Evolutionary conservation across 805 yeast genomes (phyloP), one percentile per base, ranked within the genome.

Genomic region (Kazachstania africana): DNA sequence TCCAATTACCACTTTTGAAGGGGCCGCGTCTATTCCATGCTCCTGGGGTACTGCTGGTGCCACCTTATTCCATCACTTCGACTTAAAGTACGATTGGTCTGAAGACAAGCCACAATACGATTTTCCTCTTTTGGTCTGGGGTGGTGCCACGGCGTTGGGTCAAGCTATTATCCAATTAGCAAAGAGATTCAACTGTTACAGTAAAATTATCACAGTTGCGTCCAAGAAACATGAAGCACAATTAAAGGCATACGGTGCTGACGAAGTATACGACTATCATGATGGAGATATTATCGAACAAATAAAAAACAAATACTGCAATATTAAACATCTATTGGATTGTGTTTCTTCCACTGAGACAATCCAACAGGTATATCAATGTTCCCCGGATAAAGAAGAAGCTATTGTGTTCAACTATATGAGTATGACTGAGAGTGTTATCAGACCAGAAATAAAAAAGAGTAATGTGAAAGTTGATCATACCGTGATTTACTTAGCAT

Each of bases 61-160:
- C 2, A 38, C 38, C 10, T 16, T 61, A 5, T 62, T 63, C 28
- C 55, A 52, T 28, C 44, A 63, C 29, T 39, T 51, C 30, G 24
- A 19, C 29, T 35, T 32, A 24, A 25, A 19, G 27, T 10, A 19
- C 10, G 10, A 10, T 19, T 8, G 9, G 6, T 8, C 6, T 19
- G 10, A 19, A 10, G 22, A 19, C 10, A 19, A 19, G 22, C 22
- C 22, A 19, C 57, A 60, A 28, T 36, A 42, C 12, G 60, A 57
- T 28, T 58, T 57, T 35, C 56, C 55, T 34, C 43, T 73, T 22
- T 47, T 74, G 28, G 58, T 74, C 29, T 71, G 77, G 74, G 75
- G 78, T 44, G 85, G 79, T 39, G 70, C 82, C 12, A 63, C 79
- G 13, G 65, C 78, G n/a, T 62, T 75, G 10, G 84, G 83, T 14